Percentiles rank a stretch among this genome's conserved stretches.
These are phyloP conservation scores for Cylindrotheca fusiformis DNA, from an alignment of 108 stramenopile genomes.

Conservation along the genomic window DNA sequence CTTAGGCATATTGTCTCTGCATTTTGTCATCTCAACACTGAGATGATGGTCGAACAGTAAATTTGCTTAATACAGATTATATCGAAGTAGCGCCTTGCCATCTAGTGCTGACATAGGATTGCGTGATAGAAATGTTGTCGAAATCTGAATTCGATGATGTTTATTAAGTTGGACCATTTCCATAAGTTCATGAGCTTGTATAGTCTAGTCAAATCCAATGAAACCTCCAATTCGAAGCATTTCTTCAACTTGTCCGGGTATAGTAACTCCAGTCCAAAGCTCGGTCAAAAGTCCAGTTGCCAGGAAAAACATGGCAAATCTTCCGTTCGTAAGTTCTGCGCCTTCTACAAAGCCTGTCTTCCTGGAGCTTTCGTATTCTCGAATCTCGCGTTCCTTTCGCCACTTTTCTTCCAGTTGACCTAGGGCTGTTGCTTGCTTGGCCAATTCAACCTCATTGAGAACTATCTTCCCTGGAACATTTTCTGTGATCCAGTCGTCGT, in stretches of 20 bases:
- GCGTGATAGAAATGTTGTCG: no score
- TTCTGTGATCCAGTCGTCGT: conserved; percentile 83
- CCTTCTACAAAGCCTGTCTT: conserved; percentile 71
- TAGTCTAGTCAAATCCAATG: conserved; percentile 68
- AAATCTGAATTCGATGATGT: no score
- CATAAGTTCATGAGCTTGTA: no score
- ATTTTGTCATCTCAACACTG: conserved; percentile 1
- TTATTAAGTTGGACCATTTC: no score
- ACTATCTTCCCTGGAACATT: conserved; percentile 88
- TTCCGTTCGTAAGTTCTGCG: conserved; percentile 82
- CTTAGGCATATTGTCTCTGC: not conserved
- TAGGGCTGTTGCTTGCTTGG: conserved; percentile 74
- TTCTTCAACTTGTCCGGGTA: conserved; percentile 92
- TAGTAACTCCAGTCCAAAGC: conserved; percentile 84
- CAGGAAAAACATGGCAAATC: conserved; percentile 94
- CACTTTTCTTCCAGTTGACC: conserved; percentile 70
- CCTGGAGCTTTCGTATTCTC: conserved; percentile 66
- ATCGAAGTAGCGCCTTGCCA: no score
- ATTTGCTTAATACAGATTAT: no score
- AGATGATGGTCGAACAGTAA: no score
- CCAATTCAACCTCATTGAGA: conserved; percentile 71
- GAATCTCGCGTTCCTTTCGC: conserved; percentile 51
- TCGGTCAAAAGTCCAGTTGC: conserved; percentile 92
- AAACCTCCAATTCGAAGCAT: conserved; percentile 87
- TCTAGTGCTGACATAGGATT: no score